These are phyloP conservation scores for Fusarium sp. DNA, from an alignment of 2,329 filamentous ascomycete species.

Conservation along the genomic window DNA sequence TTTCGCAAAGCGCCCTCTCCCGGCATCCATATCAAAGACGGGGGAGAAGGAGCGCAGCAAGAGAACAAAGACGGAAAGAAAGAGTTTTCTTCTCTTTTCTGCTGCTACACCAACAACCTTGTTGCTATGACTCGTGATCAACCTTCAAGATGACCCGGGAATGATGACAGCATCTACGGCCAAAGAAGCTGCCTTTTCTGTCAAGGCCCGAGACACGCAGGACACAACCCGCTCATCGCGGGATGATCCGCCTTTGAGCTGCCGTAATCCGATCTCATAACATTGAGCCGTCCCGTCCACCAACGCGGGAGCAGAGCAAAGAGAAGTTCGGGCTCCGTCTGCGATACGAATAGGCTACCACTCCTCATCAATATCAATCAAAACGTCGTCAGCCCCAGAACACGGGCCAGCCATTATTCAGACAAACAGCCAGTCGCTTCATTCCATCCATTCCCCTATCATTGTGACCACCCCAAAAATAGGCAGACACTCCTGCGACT, in stretches of 20 bases:
- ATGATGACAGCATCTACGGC: background rate
- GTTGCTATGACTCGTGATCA: background rate
- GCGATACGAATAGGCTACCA: background rate
- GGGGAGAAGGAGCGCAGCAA: background rate
- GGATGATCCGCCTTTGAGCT: background rate
- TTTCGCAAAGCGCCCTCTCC: background rate
- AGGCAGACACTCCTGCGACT: background rate
- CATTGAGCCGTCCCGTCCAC: background rate
- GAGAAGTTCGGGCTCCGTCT: background rate
- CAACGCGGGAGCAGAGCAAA: background rate
- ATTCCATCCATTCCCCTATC: background rate
- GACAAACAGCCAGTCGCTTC: background rate
- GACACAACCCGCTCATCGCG: background rate
- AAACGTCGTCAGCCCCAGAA: background rate
- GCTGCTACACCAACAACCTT: background rate
- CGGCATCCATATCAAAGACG: background rate
- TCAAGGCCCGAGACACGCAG: background rate
- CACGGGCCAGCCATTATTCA: background rate
- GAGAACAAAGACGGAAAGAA: background rate
- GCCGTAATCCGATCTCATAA: background rate
- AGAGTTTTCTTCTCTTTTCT: background rate
- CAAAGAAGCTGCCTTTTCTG: conserved; percentile 15
- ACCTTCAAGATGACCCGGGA: background rate
- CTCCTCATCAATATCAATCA: background rate
- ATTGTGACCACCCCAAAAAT: background rate